phyloP scores from a whole-genome alignment of 805 yeast species.

The Barnettozyma californica region DNA sequence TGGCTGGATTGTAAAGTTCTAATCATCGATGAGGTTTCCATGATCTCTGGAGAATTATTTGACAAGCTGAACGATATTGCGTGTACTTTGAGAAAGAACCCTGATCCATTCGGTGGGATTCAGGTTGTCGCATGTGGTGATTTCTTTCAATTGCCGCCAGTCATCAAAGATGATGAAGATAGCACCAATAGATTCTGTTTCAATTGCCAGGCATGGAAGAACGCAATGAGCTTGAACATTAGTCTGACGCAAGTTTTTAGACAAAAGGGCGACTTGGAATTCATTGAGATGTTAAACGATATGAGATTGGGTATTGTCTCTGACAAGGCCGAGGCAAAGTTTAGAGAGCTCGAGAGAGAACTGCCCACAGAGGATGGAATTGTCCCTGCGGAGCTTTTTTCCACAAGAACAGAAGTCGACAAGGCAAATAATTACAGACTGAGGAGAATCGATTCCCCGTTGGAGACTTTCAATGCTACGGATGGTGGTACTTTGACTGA shows the following conservation, averaged over 20 bases:
- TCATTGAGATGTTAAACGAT: conserved; percentile 71
- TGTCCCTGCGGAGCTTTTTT: conserved; percentile 68
- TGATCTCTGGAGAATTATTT: conserved; percentile 67
- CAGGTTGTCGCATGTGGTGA: conserved; percentile 77
- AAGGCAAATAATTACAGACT: conserved; percentile 53
- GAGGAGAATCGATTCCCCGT: conserved; percentile 37
- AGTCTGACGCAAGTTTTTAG: conserved; percentile 64
- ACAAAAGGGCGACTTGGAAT: conserved; percentile 66
- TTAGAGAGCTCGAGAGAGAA: conserved; percentile 46
- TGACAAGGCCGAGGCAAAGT: conserved; percentile 41
- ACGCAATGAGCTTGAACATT: conserved; percentile 50
- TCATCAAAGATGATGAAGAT: conserved; percentile 31
- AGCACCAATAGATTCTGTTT: conserved; percentile 49
- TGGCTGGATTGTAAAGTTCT: conserved; percentile 58
- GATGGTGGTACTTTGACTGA: conserved; percentile 51
- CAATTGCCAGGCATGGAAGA: conserved; percentile 58
- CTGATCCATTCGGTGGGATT: conserved; percentile 72
- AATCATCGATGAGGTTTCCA: conserved; percentile 73
- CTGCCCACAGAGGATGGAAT: conserved; percentile 49
- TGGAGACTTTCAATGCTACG: conserved; percentile 39
- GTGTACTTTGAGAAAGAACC: conserved; percentile 38
- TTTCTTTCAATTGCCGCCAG: conserved; percentile 80
- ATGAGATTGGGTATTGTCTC: conserved; percentile 61
- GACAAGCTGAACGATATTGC: conserved; percentile 63
- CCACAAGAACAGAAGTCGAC: conserved; percentile 71